Base-by-base conservation (phyloP, 805 yeast genomes). In the Yamadazyma endophytica region DNA sequence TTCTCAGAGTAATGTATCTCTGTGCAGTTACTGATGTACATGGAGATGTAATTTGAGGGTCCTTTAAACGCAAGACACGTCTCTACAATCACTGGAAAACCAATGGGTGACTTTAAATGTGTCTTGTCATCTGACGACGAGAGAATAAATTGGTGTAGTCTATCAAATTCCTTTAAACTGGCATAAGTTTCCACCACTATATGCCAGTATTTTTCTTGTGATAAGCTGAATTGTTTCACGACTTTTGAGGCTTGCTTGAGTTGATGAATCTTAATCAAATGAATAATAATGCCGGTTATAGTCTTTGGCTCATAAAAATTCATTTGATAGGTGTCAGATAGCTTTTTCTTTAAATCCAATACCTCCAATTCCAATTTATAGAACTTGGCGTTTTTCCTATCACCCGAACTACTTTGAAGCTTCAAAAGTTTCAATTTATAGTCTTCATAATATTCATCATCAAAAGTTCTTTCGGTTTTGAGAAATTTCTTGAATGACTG, bases 81-180 rank as follows among this genome's bases (percentile, higher is more conserved):
- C 11, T 69, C 61, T 33, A 66, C 82, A 41, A 87, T 78, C 1
- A 82, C 78, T 37, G 67, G 69, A 37, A 79, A 80, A 0, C 90
- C 88, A 24, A 87, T 82, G 0, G 85, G 82, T 0, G 92, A 75
- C 39, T 75, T 79, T 17, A 47, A 37, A 26, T 61, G 65, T 1
- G 56, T 49, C 11, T 44, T 33, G 18, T 39, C 37, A 24, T 29
- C 35, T 9, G 39, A 40, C 9, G 42, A 24, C 9, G 48, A 46
- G 17, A 38, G 22, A 4, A 60, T 50, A 37, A 64, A 63, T 32
- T 54, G 52, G 36, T 56, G 52, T 15, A 65, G 44, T 18, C 54
- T 42, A 15, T 63, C 66, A 40, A 63, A 64, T 12, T 64, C 58
- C 6, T 42, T 44, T 2, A 41, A 7, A 23, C 49, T 38, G 24